Base-by-base conservation (phyloP, 1,284 basidiomycete genomes). In the Takashimella tepidaria region DNA sequence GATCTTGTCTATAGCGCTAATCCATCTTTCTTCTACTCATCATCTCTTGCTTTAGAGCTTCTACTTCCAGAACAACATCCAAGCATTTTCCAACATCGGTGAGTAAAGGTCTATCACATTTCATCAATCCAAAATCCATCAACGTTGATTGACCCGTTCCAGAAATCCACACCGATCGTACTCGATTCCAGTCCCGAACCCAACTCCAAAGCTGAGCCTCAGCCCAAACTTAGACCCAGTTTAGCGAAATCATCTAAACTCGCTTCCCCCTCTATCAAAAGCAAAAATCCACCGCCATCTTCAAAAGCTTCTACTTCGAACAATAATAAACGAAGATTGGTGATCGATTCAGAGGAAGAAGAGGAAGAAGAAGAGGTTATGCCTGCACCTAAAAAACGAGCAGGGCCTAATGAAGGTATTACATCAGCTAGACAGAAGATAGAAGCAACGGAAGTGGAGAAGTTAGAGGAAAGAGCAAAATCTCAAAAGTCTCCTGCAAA, bases 331-430 rank as follows among this genome's bases (percentile, higher is more conserved):
- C 51, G 53, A 31, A 56, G 56, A 41, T 21, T 27, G 8, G 13
- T 51, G 19, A 41, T 48, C 22, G 50, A 53, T 12, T 49, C 47
- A 3, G 51, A 53, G 22, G 51, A 53, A 20, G 49, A 45, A 2
- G 61, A 64, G 26, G 64, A 67, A 25, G 66, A 70, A 2, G 70
- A 72, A 24, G 64, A 68, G 27, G 55, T 62, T 45, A 59, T 56
- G 47, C 63, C 59, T 13, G 57, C 56, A 19, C 62, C 67, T 43
- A 61, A 61, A 47, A 76, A 70, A 63, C 61, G 61, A 66, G 58
- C 70, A 45, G 59, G 60, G 21, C 5, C 63, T n/a, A n/a, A n/a
- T n/a, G n/a, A n/a, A n/a, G n/a, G n/a, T n/a, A n/a, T 46, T 37
- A 1, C 23, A 47, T 46, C 22, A 41, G 27, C 8, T 6, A n/a